Evolutionary conservation across 495 filamentous ascomycete species (phyloP).

Genomic region (Coniosporium apollinis): DNA sequence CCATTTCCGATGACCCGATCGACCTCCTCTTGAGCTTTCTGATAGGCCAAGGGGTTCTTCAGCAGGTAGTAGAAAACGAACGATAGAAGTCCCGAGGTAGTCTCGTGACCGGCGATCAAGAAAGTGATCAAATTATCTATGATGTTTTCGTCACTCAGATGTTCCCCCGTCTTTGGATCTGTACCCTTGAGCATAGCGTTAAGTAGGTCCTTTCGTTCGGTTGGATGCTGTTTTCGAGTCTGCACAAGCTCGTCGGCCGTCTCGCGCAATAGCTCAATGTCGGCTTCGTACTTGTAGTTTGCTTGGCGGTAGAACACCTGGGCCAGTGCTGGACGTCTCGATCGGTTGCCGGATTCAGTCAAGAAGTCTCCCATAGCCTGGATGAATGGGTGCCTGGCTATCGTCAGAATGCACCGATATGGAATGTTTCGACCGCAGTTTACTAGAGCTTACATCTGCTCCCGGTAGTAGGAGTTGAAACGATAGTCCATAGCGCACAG

Average conservation of each 20-base stretch:
- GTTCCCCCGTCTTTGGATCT: constrained; percentile 18
- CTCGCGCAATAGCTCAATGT: constrained; percentile 16
- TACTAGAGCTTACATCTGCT: constrained; percentile 11
- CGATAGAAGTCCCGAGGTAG: constrained; percentile 19
- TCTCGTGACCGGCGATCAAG: constrained; percentile 16
- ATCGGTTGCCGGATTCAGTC: constrained; percentile 8
- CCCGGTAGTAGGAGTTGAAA: constrained; percentile 20
- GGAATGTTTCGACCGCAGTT: no score
- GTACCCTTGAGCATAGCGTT: constrained; percentile 17
- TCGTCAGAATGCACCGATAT: no score
- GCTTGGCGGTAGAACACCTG: constrained; percentile 12
- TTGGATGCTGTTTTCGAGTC: constrained; percentile 10
- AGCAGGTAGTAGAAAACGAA: constrained; percentile 41
- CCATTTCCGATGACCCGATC: constrained; percentile 47
- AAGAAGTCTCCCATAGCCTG: constrained; percentile 16
- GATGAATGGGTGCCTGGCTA: constrained; percentile 4
- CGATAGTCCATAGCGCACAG: constrained; percentile 19
- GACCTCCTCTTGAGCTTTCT: constrained; percentile 48
- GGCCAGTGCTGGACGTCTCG: constrained; percentile 5
- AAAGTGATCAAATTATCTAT: constrained; percentile 21
- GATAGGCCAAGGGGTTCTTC: constrained; percentile 41
- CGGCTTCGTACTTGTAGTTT: constrained; percentile 9
- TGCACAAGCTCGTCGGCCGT: constrained; percentile 13
- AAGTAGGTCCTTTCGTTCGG: constrained; percentile 16
- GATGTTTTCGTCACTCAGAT: constrained; percentile 14